A percentile compares a stretch with the other conserved stretches of the same genome.
Evolutionary conservation across 495 filamentous ascomycete species (phyloP).

Genomic region (Penicillium robsamsonii): DNA sequence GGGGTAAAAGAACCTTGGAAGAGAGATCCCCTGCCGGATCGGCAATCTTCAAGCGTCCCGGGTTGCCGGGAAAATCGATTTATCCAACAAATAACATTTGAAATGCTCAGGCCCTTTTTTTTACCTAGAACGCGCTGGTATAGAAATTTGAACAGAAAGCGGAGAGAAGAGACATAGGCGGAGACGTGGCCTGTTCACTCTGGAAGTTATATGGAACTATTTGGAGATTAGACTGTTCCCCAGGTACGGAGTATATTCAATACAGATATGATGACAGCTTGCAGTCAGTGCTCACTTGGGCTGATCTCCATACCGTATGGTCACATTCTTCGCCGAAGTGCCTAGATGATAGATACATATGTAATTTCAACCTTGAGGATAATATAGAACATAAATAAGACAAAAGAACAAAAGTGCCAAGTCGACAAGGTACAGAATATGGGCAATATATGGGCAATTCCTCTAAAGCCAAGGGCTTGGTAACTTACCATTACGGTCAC

Average conservation of each 20-base stretch:
- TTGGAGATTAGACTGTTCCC: neutral
- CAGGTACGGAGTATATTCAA: neutral
- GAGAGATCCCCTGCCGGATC: conserved; percentile 23
- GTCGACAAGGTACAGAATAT: neutral
- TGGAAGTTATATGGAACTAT: neutral
- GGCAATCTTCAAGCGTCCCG: conserved; percentile 7
- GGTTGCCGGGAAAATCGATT: neutral
- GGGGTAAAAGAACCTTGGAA: conserved; percentile 11
- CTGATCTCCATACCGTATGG: neutral
- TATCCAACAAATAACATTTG: neutral
- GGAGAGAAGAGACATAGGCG: conserved; percentile 8
- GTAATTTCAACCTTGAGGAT: no score
- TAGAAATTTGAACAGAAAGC: conserved; percentile 2
- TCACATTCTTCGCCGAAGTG: neutral
- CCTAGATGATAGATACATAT: neutral
- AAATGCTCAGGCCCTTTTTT: no score
- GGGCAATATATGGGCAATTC: neutral
- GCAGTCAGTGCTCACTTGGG: neutral
- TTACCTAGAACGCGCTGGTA: conserved; percentile 4
- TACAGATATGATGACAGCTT: conserved; percentile 1
- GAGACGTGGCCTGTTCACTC: conserved; percentile 14
- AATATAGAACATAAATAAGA: no score
- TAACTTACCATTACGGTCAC: conserved; percentile 14
- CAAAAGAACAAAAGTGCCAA: neutral
- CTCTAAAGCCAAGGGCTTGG: conserved; percentile 12